phyloP scores from a whole-genome alignment of 2,329 filamentous ascomycete species.

The Zymoseptoria crescenta region DNA sequence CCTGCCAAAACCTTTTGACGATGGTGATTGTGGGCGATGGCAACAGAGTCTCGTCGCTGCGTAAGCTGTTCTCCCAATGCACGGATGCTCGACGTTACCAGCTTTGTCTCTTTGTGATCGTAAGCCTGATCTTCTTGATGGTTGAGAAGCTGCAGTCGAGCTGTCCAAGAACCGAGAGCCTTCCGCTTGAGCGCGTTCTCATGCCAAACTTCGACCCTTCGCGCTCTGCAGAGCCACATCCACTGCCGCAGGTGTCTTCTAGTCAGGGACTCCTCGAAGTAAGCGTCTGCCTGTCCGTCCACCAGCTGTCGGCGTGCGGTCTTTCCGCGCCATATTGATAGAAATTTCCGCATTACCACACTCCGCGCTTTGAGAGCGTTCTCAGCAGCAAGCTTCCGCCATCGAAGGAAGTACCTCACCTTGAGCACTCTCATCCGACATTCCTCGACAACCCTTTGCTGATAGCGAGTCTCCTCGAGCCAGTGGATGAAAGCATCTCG shows the following conservation, averaged over 20 bases:
- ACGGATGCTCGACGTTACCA: background rate
- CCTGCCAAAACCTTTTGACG: slow-evolving; percentile 1
- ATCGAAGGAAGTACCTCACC: slow-evolving; percentile 60
- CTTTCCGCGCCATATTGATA: slow-evolving; percentile 46
- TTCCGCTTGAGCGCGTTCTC: slow-evolving; percentile 20
- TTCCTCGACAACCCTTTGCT: slow-evolving; percentile 48
- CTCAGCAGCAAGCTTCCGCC: slow-evolving; percentile 57
- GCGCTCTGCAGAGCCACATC: slow-evolving; percentile 18
- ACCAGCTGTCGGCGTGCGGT: slow-evolving; percentile 21
- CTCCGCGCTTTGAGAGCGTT: slow-evolving; percentile 49
- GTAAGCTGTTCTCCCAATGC: background rate
- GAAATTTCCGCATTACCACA: slow-evolving; percentile 48
- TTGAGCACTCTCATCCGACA: slow-evolving; percentile 44
- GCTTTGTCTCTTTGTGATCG: background rate
- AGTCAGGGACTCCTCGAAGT: slow-evolving; percentile 22
- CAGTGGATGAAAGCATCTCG: slow-evolving; percentile 62
- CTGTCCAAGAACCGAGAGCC: slow-evolving; percentile 8
- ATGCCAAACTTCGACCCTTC: slow-evolving; percentile 28
- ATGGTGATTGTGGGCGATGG: background rate
- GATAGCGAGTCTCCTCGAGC: slow-evolving; percentile 56
- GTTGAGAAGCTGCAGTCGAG: slow-evolving; percentile 1
- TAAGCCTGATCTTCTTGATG: slow-evolving; percentile 9
- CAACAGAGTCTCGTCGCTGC: background rate
- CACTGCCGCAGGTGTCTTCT: slow-evolving; percentile 20
- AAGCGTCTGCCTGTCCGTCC: slow-evolving; percentile 19